Percentiles rank a stretch among this genome's conserved stretches.
Evolutionary conservation across 176 grass and related monocot genomes (phyloP).

Genomic region (Rhynchospora tenuis): DNA sequence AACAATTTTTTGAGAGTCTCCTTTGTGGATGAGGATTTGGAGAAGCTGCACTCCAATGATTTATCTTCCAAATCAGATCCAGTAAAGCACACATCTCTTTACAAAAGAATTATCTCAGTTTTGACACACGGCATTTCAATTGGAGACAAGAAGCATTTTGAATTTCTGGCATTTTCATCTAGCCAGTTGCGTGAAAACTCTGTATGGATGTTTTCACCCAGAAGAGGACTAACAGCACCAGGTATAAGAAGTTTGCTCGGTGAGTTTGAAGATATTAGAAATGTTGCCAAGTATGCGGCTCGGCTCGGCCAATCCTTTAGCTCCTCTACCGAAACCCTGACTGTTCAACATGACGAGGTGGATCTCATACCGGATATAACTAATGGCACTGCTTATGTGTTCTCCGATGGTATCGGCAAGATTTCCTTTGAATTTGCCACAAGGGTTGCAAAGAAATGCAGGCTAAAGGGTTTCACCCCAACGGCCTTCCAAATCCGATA

Average conservation of each 20-base stretch:
- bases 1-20: conserved; percentile 85
- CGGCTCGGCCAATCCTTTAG: conserved; percentile 88
- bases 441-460: conserved; percentile 63
- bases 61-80: conserved; percentile 50
- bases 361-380: conserved; percentile 59
- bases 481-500: conserved; percentile 94
- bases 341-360: conserved; percentile 41
- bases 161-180: conserved; percentile 95
- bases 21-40: conserved; percentile 82
- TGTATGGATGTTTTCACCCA: conserved; percentile 89
- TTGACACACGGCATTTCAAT: conserved; percentile 64
- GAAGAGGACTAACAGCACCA: conserved; percentile 36
- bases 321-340: conserved; percentile 75
- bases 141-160: conserved; percentile 68
- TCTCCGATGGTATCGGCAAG: conserved; percentile 92
- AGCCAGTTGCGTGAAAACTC: conserved; percentile 93
- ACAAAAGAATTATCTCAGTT: conserved; percentile 55
- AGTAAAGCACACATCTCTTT: conserved; percentile 46
- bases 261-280: conserved; percentile 57
- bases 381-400: conserved; percentile 45
- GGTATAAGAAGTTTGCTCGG: conserved; percentile 82
- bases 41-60: conserved; percentile 61
- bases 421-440: conserved; percentile 72
- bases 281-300: conserved; percentile 95
- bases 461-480: conserved; percentile 51